A percentile compares a stretch with the other conserved stretches of the same genome.
These are phyloP conservation scores for Nepenthes mirabilis DNA, from an alignment of 148 eudicot species.

Conservation along the genomic window DNA sequence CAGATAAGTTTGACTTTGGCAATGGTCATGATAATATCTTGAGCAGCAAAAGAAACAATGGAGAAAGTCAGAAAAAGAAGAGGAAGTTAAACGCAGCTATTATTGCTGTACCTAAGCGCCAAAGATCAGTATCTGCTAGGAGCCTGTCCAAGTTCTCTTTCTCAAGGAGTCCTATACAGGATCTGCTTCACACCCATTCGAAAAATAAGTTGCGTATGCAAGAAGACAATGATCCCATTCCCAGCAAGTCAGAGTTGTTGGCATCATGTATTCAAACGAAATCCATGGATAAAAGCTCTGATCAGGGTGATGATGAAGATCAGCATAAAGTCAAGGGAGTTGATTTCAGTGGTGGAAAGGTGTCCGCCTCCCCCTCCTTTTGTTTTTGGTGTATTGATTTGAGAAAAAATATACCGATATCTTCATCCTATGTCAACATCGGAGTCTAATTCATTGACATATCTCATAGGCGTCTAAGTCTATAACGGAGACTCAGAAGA, in stretches of 20 bases:
- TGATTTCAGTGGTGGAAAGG: conserved; percentile 28
- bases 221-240: conserved; percentile 31
- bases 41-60: conserved; percentile 14
- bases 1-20: conserved; percentile 46
- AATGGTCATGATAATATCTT: conserved; percentile 42
- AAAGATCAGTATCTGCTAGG: conserved; percentile 43
- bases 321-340: conserved; percentile 20
- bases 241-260: conserved; percentile 31
- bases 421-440: neutral
- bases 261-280: conserved; percentile 32
- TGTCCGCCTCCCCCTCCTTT: neutral
- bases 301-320: conserved; percentile 21
- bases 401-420: neutral
- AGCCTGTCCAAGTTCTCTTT: conserved; percentile 19
- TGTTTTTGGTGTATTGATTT: too few species aligned
- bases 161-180: conserved; percentile 15
- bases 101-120: conserved; percentile 65
- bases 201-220: conserved; percentile 18
- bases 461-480: neutral
- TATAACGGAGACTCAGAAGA: conserved; percentile 13
- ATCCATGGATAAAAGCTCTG: conserved; percentile 22
- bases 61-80: conserved; percentile 36
- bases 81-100: conserved; percentile 30
- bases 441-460: neutral
- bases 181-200: conserved; percentile 18